phyloP scores from a whole-genome alignment of 2,329 filamentous ascomycete species.

The Ampelomyces quisqualis region DNA sequence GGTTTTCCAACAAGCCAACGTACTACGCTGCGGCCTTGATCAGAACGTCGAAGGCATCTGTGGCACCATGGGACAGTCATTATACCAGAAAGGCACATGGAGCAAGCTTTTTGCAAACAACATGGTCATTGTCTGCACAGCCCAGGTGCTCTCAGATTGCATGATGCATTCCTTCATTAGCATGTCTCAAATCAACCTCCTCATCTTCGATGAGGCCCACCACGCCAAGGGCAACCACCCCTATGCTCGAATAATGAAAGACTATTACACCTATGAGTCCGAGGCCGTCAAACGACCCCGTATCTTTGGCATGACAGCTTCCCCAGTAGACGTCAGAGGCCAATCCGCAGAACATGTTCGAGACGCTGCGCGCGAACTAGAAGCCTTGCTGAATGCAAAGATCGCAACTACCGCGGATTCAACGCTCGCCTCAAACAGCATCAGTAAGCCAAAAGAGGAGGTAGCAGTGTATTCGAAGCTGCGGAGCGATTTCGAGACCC shows the following conservation, averaged over 20 bases:
- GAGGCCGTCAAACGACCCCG: slow-evolving; percentile 60
- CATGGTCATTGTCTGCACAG: slow-evolving; percentile 90
- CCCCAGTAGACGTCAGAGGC: slow-evolving; percentile 77
- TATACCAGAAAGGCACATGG: slow-evolving; percentile 65
- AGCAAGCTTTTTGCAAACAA: slow-evolving; percentile 59
- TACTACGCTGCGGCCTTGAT: slow-evolving; percentile 78
- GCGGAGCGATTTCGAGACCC: slow-evolving; percentile 59
- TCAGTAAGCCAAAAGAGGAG: slow-evolving; percentile 62
- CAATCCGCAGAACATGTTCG: slow-evolving; percentile 59
- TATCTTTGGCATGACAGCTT: slow-evolving; percentile 96
- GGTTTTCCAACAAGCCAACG: slow-evolving; percentile 84
- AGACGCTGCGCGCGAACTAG: slow-evolving; percentile 69
- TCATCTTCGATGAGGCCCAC: slow-evolving; percentile 95
- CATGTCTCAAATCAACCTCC: slow-evolving; percentile 81
- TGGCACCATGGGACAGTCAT: slow-evolving; percentile 64
- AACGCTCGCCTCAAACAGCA: slow-evolving; percentile 58
- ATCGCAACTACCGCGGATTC: slow-evolving; percentile 76
- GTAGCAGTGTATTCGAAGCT: slow-evolving; percentile 59
- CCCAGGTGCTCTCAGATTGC: slow-evolving; percentile 78
- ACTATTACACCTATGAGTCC: slow-evolving; percentile 67
- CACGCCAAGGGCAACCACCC: slow-evolving; percentile 93
- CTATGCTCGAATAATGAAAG: slow-evolving; percentile 85
- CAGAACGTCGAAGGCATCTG: slow-evolving; percentile 72
- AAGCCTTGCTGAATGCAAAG: slow-evolving; percentile 73
- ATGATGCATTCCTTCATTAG: slow-evolving; percentile 75